Base-by-base conservation (phyloP, 257 asterid species). In the Paraleonurus japonicus region DNA sequence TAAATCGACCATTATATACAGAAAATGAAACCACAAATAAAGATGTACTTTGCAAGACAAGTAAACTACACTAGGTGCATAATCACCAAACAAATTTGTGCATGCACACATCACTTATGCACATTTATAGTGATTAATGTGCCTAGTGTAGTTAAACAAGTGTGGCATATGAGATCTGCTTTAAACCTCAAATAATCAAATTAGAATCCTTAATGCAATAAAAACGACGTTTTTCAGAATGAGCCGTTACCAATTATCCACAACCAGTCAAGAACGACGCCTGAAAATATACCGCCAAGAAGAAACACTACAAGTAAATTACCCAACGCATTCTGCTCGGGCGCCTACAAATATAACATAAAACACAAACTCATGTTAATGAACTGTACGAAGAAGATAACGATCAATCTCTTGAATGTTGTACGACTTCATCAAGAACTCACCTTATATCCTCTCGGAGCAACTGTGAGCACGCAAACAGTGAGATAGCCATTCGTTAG, bases 311-410 rank as follows among this genome's bases (percentile, higher is more conserved):
- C 92, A 19, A 93, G 77, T 82, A 93, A 30, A 61, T 90, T 93
- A n/a, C 97, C 98, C 75, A 90, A 69, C 15, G 98, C 98, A 67
- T 93, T 90, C 78, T 89, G 96, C 86, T 93, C 96, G 3, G 98
- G 97, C 15, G 97, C 97, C 98, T 93, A 55, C 74, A 64, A 74
- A 11, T 12, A 8, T 17, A 60, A 47, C 22, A 47, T 2, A 35
- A 48, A 72, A 50, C 6, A 22, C 68, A 33, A 5, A 11, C 0
- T 5, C 23, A 15, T 4, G 6, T 75, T n/a, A 47, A 20, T 61
- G 23, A 39, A 0, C 12, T 1, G 27, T 50, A 17, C 43, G 58
- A 26, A 10, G 16, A 45, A 27, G 55, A 48, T 19, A n/a, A 7
- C 16, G 26, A 16, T 28, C 54, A 47, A n/a, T n/a, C 20, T 5